These are phyloP conservation scores for Calendula officinalis DNA, from an alignment of 129 eudicot genomes.

Conservation along the genomic window DNA sequence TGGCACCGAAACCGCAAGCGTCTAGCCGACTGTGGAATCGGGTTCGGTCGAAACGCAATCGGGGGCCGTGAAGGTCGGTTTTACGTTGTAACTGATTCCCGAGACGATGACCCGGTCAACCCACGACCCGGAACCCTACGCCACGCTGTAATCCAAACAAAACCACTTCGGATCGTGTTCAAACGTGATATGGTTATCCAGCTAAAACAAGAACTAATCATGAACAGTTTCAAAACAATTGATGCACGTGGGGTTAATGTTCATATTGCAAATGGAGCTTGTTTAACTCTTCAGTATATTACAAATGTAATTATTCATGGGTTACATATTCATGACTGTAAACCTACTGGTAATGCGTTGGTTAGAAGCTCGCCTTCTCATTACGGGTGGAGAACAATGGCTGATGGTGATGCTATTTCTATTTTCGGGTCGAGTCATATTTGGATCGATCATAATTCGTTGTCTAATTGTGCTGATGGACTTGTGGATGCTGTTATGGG, in stretches of 20 bases:
- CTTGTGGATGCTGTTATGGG: slow-evolving; percentile 97
- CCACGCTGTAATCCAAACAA: slow-evolving; percentile 81
- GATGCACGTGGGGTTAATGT: slow-evolving; percentile 92
- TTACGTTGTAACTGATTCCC: slow-evolving; percentile 77
- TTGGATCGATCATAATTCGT: slow-evolving; percentile 90
- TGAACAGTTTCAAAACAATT: slow-evolving; percentile 92
- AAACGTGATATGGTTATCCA: slow-evolving; percentile 84
- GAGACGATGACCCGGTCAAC: slow-evolving; percentile 79
- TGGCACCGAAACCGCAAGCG: slow-evolving; percentile 93
- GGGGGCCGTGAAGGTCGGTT: slow-evolving; percentile 94
- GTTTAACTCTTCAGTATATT: slow-evolving; percentile 74
- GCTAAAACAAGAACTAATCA: slow-evolving; percentile 77
- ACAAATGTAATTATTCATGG: slow-evolving; percentile 86
- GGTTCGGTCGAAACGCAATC: slow-evolving; percentile 84
- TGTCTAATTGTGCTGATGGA: slow-evolving; percentile 89
- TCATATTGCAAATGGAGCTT: slow-evolving; percentile 81
- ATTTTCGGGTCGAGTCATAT: slow-evolving; percentile 85
- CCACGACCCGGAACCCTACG: slow-evolving; percentile 87
- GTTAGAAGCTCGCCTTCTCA: slow-evolving; percentile 91
- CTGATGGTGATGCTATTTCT: slow-evolving; percentile 91
- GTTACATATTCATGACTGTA: slow-evolving; percentile 93
- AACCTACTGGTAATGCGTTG: slow-evolving; percentile 87
- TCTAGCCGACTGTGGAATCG: slow-evolving; percentile 87
- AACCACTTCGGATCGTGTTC: slow-evolving; percentile 88
- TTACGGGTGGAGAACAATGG: slow-evolving; percentile 93